Base-by-base conservation (phyloP, 768 basidiomycete genomes). In the Artomyces pyxidatus region DNA sequence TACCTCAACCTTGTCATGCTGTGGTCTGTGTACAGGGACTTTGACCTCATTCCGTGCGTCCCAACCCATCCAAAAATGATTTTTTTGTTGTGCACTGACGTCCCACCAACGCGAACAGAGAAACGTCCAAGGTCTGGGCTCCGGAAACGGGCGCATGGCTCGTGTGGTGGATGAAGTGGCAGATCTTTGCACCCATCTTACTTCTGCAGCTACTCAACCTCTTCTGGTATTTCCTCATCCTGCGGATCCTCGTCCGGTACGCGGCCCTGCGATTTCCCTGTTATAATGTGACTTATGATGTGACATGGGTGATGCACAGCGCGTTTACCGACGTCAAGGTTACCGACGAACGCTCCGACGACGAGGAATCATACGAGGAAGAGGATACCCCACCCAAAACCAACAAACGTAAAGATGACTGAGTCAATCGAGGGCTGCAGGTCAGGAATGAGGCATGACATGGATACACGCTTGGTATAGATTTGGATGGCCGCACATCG, bases 171-270 rank as follows among this genome's bases (percentile, higher is more conserved):
- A 83, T 94, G 78, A 78, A 73, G 58, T 83, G 79, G 58, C 89
- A 92, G 56, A 78, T 95, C 45, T 88, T 94, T 58, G 52, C 66
- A 0, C 85, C 92, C 0, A 68, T 98, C 48, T 53, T 80, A 6
- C 67, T 90, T 0, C 72, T 99, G 14, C 90, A 93, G 62, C 57
- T 78, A 35, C 72, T 99, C 58, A 97, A 97, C 62, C 51, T 95
- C 22, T 96, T 96, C 73, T 97, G 94, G 94, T 95, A 88, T 64
- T 81, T 73, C 67, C 71, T 92, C 23, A 92, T 97, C 70, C 65
- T 77, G 63, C 81, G 90, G 47, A 85, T 95, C 45, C 71, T 85
- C 14, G 65, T 75, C 42, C 75, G 86, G 89, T 91, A 54, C 38
- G 81, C 69, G 10, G 5, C 28, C 22, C 27, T 28, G 19, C 32